Percentiles rank a stretch among this genome's conserved stretches.
phyloP scores from a whole-genome alignment of 1,284 basidiomycete genomes.

The Apiotrichum domesticum region DNA sequence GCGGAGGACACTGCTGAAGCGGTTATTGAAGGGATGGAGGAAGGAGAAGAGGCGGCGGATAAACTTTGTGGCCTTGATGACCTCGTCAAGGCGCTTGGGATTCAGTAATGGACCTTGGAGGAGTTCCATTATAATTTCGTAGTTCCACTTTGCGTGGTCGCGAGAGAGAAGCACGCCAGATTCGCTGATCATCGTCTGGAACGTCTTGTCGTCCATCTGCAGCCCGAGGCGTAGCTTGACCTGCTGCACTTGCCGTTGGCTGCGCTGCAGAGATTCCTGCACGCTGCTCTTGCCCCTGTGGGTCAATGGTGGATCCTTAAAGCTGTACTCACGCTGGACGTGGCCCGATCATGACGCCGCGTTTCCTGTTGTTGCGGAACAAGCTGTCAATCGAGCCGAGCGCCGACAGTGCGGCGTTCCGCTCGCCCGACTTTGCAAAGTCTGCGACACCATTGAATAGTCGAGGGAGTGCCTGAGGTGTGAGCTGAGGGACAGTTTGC shows the following conservation, averaged over 20 bases:
- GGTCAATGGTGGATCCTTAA: constrained; percentile 75
- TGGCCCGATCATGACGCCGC: constrained; percentile 5
- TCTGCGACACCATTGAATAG: constrained; percentile 76
- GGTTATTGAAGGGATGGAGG: constrained; percentile 80
- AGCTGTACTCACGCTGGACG: constrained; percentile 60
- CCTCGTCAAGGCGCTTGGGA: constrained; percentile 90
- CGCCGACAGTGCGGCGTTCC: constrained; percentile 77
- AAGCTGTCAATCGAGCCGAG: constrained; percentile 85
- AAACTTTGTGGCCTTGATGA: constrained; percentile 82
- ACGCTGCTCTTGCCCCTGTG: constrained; percentile 49
- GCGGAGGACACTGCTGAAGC: constrained; percentile 75
- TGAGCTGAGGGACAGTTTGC: not conserved
- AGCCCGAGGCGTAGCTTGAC: constrained; percentile 79
- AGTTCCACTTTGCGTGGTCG: constrained; percentile 89
- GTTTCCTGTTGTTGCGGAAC: constrained; percentile 63
- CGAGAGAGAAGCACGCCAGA: constrained; percentile 63
- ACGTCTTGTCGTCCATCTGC: constrained; percentile 88
- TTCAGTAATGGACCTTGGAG: constrained; percentile 89
- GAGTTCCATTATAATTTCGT: constrained; percentile 78
- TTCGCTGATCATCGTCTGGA: constrained; percentile 73
- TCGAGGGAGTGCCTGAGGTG: constrained; percentile 65
- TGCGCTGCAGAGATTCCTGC: constrained; percentile 77
- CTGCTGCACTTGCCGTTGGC: constrained; percentile 86
- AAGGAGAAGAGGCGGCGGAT: constrained; percentile 82
- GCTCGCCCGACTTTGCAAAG: constrained; percentile 57